Base-by-base conservation (phyloP, 1,139 yeast species). In the Nakaseomyces uthaithaninus region DNA sequence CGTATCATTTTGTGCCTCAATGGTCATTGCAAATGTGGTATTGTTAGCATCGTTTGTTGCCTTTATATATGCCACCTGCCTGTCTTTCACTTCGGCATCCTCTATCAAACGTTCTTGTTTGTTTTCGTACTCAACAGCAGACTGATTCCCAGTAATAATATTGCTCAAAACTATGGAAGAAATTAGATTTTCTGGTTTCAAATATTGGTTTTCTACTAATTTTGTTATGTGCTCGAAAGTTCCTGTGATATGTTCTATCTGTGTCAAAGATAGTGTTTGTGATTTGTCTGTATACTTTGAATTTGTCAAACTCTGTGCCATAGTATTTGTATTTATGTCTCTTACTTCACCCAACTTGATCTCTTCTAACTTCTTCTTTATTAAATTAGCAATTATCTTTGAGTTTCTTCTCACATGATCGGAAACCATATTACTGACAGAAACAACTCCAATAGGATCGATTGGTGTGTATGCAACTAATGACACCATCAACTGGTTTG, bases 401-500 rank as follows among this genome's bases (percentile, higher is more conserved):
- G 84, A 75, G 59, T 72, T 68, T 30, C 69, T 64, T 48, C 84
- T 70, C 27, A 77, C 84, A 55, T 66, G 68, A 40, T 75, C 80
- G 12, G 80, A 71, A 27, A 71, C 67, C 42, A 63, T 69, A 43
- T 65, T 71, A 35, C 72, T 71, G 15, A 67, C 70, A 24, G 71
- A 66, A 30, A 82, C 58, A 3, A 85, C 74, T n/a, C 76, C 78
- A 14, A 68, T 65, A 0, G 74, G 64, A 44, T 72, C 78, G 0
- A 74, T 70, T 1, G 95, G 93, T 34, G 68, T 65, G 10, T 68
- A 53, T 10, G 72, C 66, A 3, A 80, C 77, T 39, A 91, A 62
- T 1, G 80, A 71, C 0, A 81, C 80, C 38, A 91, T 59, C 8
- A 81, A 61, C 53, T 82, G 94, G 55, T 86, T 87, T 3, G 95